Base-by-base conservation (phyloP, 345 rosid genomes). In the Odontarrhena argentea region DNA sequence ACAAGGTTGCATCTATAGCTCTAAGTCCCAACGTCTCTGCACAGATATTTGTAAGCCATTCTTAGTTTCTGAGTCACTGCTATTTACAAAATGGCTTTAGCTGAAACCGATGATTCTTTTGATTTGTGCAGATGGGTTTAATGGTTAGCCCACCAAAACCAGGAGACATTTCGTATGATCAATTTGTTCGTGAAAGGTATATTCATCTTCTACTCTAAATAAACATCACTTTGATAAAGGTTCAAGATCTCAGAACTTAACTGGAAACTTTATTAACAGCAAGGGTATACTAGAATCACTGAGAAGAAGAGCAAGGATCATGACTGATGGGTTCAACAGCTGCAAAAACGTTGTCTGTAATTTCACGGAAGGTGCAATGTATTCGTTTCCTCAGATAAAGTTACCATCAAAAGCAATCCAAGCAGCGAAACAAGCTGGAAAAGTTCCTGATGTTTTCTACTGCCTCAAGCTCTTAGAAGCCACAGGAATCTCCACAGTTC, bases 301-400 rank as follows among this genome's bases (percentile, higher is more conserved):
- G 66, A 88, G 95, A 76, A 86, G 87, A 80, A 88, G 97, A 73
- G 99, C 99, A 60, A 84, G 72, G 74, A 60, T 94, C 26, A 94
- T 94, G 99, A 94, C 99, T 43, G 99, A 94, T 60, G 97, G 99
- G 73, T 94, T 94, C 81, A 91, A 94, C 85, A 91, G 93, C 87
- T 88, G 97, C 87, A 87, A 78, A 76, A 94, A 94, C 60, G 97
- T 91, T 1, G 86, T 88, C 28, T 94, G 99, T 73, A 94, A 94
- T 73, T 94, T 94, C 86, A 94, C 97, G 0, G 97, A 94, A 85
- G 99, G 99, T 77, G 99, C 99, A 49, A 94, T 94, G 97, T 94
- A 94, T 73, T 94, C 99, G 9, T 94, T 94, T 75, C 99, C 99
- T 71, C 99, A 94, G 88, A 81, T 94, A 66, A 70, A 77, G 12